These are phyloP conservation scores for Sporothrix humicola DNA, from an alignment of 2,329 filamentous ascomycete species.

Conservation along the genomic window DNA sequence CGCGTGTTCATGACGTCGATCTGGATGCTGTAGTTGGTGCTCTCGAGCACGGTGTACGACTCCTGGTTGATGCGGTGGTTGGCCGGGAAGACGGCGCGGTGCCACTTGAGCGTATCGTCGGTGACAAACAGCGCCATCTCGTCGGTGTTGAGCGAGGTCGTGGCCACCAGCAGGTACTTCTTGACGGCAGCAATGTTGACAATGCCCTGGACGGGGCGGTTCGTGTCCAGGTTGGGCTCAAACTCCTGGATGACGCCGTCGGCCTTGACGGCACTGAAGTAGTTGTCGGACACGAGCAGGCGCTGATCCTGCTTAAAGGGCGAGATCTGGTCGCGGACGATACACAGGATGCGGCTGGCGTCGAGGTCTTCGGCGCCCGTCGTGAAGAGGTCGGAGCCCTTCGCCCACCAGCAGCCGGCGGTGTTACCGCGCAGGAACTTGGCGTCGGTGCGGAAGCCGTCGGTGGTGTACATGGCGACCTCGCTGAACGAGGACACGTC, in stretches of 20 bases:
- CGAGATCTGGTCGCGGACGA: conserved; percentile 75
- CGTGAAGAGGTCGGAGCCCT: conserved; percentile 73
- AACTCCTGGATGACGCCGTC: conserved; percentile 62
- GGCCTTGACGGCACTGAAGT: conserved; percentile 64
- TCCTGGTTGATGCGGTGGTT: conserved; percentile 81
- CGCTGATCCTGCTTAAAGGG: conserved; percentile 75
- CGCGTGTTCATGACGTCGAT: conserved; percentile 82
- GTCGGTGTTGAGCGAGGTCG: conserved; percentile 76
- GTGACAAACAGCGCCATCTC: conserved; percentile 94
- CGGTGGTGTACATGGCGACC: conserved; percentile 74
- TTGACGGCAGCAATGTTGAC: conserved; percentile 84
- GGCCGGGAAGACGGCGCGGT: conserved; percentile 85
- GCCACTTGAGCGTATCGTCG: conserved; percentile 83
- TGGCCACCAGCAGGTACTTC: conserved; percentile 83
- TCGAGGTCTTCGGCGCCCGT: conserved; percentile 70
- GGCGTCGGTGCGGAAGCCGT: conserved; percentile 76
- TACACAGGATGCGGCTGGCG: conserved; percentile 76
- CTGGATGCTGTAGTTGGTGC: conserved; percentile 97
- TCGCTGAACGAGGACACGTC: conserved; percentile 67
- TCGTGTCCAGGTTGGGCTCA: conserved; percentile 78
- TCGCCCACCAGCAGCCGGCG: conserved; percentile 86
- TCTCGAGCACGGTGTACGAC: conserved; percentile 92
- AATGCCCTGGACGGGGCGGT: conserved; percentile 77
- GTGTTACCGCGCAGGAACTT: conserved; percentile 71
- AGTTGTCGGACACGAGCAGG: conserved; percentile 81